Percentiles rank a stretch among this genome's conserved stretches.
phyloP scores from a whole-genome alignment of 2,329 filamentous ascomycete species.

The Aspergillus carbonarius region DNA sequence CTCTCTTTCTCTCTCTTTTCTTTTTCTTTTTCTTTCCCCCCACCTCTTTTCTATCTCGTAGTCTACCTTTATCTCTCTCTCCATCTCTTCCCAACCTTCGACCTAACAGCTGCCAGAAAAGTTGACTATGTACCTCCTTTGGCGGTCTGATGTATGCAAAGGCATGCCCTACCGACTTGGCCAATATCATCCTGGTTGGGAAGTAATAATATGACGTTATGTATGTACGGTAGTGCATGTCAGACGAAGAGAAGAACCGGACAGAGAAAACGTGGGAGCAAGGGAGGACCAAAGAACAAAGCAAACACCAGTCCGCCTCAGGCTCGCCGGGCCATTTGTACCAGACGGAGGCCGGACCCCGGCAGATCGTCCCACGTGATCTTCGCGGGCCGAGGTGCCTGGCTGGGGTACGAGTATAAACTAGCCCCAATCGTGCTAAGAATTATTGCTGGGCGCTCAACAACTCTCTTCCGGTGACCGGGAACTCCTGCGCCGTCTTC shows the following conservation, averaged over 20 bases:
- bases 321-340: too few relatives aligned
- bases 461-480: background rate
- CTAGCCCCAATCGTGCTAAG: background rate
- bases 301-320: background rate
- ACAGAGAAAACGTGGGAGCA: background rate
- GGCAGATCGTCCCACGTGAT: slow-evolving; percentile 6
- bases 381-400: background rate
- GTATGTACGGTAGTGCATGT: background rate
- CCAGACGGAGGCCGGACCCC: background rate
- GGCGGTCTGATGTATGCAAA: too few relatives aligned
- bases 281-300: background rate
- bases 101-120: too few relatives aligned
- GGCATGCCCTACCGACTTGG: too few relatives aligned
- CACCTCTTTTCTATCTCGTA: background rate
- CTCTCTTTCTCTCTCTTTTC: background rate
- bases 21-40: background rate
- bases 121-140: too few relatives aligned
- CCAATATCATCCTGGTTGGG: too few relatives aligned
- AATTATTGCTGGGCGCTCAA: background rate
- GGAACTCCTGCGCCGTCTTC: background rate
- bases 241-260: background rate
- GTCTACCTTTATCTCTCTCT: background rate
- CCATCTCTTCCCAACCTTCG: too few relatives aligned
- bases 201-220: too few relatives aligned
- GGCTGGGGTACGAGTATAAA: background rate